Base-by-base conservation (phyloP, 164 flowering plant genomes). In the Stephania yunnanensis region DNA sequence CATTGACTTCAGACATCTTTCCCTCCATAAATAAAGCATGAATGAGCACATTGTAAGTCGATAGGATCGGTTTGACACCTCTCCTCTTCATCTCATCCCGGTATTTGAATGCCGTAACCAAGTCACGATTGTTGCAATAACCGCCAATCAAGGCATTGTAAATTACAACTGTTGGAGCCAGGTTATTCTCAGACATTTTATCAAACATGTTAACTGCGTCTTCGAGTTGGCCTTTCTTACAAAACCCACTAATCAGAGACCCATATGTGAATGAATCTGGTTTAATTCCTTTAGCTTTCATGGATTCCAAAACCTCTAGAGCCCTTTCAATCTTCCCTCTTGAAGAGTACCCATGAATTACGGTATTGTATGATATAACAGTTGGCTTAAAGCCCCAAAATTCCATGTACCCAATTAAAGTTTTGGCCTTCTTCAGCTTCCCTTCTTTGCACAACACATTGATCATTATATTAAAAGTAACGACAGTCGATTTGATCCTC, bases 391-490 rank as follows among this genome's bases (percentile, higher is more conserved):
- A 76, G 29, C 94, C 95, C 65, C 82, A 71, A 68, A 70, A 75
- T 82, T 87, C 91, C 98, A 94, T 94, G 64, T 74, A 46, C 2
- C 76, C 83, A 9, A 89, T 53, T 71, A 94, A 87, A 69, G 83
- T 88, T 79, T 84, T 87, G 0, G 97, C 97, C 82, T 85, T 92
- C 73, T 92, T 91, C 83, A 91, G 48, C 80, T 94, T 90, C 83
- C 97, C 98, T 85, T 94, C 94, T 79, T 85, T 89, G 52, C 93
- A 91, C 84, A 92, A 74, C 69, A 86, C 82, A 84, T 92, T 92
- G 64, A 92, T 86, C 97, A 94, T 91, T 66, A 92, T 89, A 76
- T 92, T 94, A 75, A 86, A 91, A 0, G 97, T 94, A 36, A 78
- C 77, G 12, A 87, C 74, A 52, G 69, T 85, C 4, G 94, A 91